Conservation (phyloP, 1,284 basidiomycete species). For the Coniferiporia weirii region DNA sequence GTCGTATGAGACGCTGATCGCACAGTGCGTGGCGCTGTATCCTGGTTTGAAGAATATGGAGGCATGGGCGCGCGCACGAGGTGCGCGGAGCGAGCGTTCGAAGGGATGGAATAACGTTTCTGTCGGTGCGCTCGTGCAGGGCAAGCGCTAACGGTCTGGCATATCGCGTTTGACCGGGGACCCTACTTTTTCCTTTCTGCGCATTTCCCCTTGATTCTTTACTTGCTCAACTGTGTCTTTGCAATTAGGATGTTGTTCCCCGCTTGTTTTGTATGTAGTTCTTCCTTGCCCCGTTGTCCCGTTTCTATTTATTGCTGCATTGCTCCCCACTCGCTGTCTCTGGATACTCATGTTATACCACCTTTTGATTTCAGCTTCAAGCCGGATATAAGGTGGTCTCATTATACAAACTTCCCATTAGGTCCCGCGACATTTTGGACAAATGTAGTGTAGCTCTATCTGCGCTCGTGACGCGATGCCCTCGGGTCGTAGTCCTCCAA, state of each 20-base stretch:
- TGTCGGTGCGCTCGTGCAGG: constrained; percentile 23
- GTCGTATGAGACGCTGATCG: constrained; percentile 21
- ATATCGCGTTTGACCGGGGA: background rate
- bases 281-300: background rate
- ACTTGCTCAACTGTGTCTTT: background rate
- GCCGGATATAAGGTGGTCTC: no score
- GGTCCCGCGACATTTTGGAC: no score
- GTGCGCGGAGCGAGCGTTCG: constrained; percentile 11
- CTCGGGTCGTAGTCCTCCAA: no score
- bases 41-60: constrained; percentile 30
- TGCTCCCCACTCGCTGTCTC: no score
- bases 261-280: no score
- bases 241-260: background rate
- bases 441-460: no score
- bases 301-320: no score
- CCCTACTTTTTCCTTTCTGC: background rate
- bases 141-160: constrained; percentile 8
- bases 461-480: no score
- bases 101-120: constrained; percentile 34
- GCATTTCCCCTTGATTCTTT: background rate
- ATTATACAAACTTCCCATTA: no score
- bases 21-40: constrained; percentile 22
- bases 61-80: constrained; percentile 27
- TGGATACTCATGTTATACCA: no score
- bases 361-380: no score